Evolutionary conservation across 2,329 filamentous ascomycete species (phyloP), one percentile per base, ranked within the genome.

Genomic region (Trichophyton benhamiae): DNA sequence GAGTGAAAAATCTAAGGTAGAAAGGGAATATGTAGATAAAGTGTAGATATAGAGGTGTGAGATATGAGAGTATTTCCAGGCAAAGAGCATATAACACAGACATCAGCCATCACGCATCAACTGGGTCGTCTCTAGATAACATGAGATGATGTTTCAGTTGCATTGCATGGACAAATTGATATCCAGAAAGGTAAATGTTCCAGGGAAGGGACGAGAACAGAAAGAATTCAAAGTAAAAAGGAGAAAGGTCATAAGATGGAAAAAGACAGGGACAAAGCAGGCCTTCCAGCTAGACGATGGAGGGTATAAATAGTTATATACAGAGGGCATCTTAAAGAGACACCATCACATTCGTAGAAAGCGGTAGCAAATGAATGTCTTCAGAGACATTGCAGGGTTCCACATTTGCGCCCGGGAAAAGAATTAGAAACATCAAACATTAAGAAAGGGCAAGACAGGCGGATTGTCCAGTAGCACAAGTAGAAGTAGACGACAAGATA

Each of bases 261-360:
- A 30, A n/a, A 53, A 33, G 6, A 13, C 2, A 38, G 11, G 33
- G 33, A 38, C 27, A 38, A 38, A 38, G 33, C 6, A 38, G 15
- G 41, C 41, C 49, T 17, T 53, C 49, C 22, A 11, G 49, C 22
- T 48, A 20, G 27, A 33, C 15, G 22, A 33, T 53, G 49, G 49
- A 53, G 49, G 49, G 49, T 53, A 53, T 53, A 53, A 15, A 30
- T 33, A 33, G 9, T 53, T 53, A 53, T 53, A 53, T 53, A 53
- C 49, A 53, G 22, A n/a, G 6, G 49, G 49, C 3, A 22, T 20
- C 27, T 33, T 53, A 13, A 13, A 9, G n/a, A 53, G 49, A 53
- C 25, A 30, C 49, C 49, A 30, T n/a, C 20, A 33, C 33, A 3
- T 33, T 53, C 48, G 25, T 33, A 25, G 49, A 17, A 20, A 27